Base-by-base conservation (phyloP, 306 rosid species). In the Quercus engelmannii region DNA sequence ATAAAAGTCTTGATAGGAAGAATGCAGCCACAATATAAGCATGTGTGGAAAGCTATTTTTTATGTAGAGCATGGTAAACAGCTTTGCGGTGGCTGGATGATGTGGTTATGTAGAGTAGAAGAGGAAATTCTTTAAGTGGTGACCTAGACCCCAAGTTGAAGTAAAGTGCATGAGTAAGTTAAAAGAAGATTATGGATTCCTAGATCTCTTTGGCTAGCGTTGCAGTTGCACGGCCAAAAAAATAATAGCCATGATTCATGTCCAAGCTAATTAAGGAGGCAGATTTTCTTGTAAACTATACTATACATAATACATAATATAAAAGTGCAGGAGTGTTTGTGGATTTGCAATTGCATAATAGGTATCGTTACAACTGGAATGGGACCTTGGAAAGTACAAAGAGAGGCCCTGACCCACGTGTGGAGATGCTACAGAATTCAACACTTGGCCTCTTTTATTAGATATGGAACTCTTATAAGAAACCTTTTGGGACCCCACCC, bases 331-430 rank as follows among this genome's bases (percentile, higher is more conserved):
- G 78, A 81, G 88, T 46, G 70, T 77, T 79, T 73, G 78, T 4
- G 30, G 26, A 54, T 21, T 73, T 59, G 74, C 54, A 28, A 59
- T 79, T 63, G 68, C 57, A 71, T 74, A 23, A 18, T 76, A 55
- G 77, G 73, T 69, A 74, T 76, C 74, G 76, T 83, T 64, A 84
- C 89, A 88, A 79, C 85, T 88, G 89, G 83, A 82, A 61, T 75
- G 91, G 88, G 86, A 85, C 83, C 79, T 87, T 81, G 91, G 88
- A 85, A 87, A 59, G 79, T 78, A 70, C 86, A 83, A 81, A 74
- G 85, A 81, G 86, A 76, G 77, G 74, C 77, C 70, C 78, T 85
- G 77, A 73, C 83, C 88, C 85, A 88, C 91, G 85, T 89, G 96
- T 86, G 74, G 65, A 76, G 78, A 78, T 71, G 78, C 79, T 71